phyloP scores from a whole-genome alignment of 768 basidiomycete species.

The Galerina marginata region DNA sequence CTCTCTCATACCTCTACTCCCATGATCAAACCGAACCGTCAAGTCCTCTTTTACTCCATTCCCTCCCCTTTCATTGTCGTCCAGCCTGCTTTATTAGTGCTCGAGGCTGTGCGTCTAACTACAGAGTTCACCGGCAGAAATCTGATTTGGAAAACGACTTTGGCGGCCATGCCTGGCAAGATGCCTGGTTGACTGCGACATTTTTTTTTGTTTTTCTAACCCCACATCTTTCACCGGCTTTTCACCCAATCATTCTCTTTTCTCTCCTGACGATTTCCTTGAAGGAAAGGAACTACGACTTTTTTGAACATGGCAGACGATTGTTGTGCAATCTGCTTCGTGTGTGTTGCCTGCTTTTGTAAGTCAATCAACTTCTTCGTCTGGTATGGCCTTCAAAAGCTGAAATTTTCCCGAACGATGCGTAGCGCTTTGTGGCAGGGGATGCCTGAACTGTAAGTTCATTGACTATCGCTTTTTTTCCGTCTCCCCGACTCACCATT shows the following conservation, averaged over 20 bases:
- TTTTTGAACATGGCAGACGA: conserved; percentile 26
- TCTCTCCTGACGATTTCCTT: not conserved
- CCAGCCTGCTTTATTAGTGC: not conserved
- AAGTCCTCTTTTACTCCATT: not conserved
- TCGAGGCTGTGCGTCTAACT: conserved; percentile 4
- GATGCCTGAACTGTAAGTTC: conserved; percentile 18
- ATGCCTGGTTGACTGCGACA: not conserved
- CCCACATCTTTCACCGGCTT: not conserved
- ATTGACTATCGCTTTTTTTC: not conserved
- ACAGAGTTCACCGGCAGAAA: not conserved
- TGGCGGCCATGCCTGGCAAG: not conserved
- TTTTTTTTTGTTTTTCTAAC: not conserved
- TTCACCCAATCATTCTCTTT: not conserved
- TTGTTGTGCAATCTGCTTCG: conserved; percentile 30
- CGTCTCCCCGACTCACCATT: not conserved
- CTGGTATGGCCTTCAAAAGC: not conserved
- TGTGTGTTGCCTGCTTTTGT: conserved; percentile 28
- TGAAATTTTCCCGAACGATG: not conserved
- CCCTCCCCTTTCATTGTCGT: not conserved
- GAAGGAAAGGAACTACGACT: not conserved
- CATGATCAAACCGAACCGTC: not conserved
- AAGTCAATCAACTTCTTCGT: conserved; percentile 2
- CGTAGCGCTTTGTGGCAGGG: conserved; percentile 18
- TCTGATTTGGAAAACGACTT: not conserved
- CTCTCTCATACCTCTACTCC: not conserved